Evolutionary conservation across 1,284 basidiomycete species (phyloP), one percentile per base, ranked within the genome.

Genomic region (Malassezia slooffiae): DNA sequence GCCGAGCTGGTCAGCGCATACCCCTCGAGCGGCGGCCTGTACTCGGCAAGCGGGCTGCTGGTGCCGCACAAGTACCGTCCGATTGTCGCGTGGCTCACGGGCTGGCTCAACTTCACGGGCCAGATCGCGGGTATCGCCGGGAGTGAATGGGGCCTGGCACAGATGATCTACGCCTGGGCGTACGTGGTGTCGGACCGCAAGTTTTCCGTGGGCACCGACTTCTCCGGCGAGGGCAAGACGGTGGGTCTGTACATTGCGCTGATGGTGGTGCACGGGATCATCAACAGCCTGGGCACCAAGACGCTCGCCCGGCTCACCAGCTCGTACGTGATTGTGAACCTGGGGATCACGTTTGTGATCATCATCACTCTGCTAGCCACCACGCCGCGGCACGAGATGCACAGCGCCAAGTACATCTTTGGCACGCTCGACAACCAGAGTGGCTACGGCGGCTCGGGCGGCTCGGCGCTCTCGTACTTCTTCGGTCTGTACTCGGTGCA

Each of bases 401-500:
- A 90, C 61, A 54, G 72, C 8, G 54, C 56, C 12, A 35, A 45
- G 10, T 89, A 88, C 69, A 81, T 88, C 17, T 93, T 93, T 51
- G 67, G 62, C 24, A 52, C 63, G 13, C 55, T 73, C 5, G 70
- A 79, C 42, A 86, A 88, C 61, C 74, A 79, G 49, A 83, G 84
- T 0, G 83, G 34, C 5, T 42, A 27, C 22, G 9, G 17, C 2
- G 41, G 85, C 26, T 86, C 85, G 49, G 80, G 79, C 76, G 82
- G 79, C 62, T 77, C 75, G 26, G 87, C 85, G 0, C 72, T 91
- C 39, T 80, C 85, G 1, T 90, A 91, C 73, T 72, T 90, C 39
- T 81, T 93, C 52, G 88, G 88, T 21, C 72, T 93, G 42, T 73
- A 90, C 43, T 85, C 82, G 51, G 88, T 93, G 9, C 85, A 91